Evolutionary conservation across 495 filamentous ascomycete species (phyloP).

Genomic region (Opeltia flavorubescens): DNA sequence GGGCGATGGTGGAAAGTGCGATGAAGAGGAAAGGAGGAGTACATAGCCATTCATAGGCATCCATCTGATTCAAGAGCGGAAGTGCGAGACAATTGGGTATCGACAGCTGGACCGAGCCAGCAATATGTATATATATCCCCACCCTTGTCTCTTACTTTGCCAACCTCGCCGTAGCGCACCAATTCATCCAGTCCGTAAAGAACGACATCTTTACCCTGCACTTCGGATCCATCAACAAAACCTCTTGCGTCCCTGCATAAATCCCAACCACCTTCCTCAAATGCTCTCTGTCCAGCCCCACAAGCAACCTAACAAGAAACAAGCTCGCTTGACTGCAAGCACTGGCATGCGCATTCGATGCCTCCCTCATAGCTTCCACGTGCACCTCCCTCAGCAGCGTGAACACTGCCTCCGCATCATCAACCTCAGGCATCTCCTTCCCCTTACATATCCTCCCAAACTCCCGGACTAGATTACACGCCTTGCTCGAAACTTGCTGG

Average conservation of each 20-base stretch:
- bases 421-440: slow-evolving; percentile 27
- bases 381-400: slow-evolving; percentile 54
- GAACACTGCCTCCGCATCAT: slow-evolving; percentile 29
- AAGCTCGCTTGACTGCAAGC: slow-evolving; percentile 51
- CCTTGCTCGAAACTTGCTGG: slow-evolving; percentile 61
- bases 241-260: slow-evolving; percentile 42
- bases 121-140: not conserved
- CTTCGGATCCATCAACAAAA: slow-evolving; percentile 39
- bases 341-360: slow-evolving; percentile 37
- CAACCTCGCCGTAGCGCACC: slow-evolving; percentile 35
- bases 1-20: slow-evolving; percentile 41
- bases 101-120: not conserved
- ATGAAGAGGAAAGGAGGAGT: not conserved
- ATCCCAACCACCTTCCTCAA: slow-evolving; percentile 37
- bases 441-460: slow-evolving; percentile 59
- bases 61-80: not conserved
- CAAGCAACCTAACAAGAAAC: slow-evolving; percentile 45
- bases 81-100: not conserved
- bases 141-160: not conserved
- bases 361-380: slow-evolving; percentile 51
- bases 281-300: slow-evolving; percentile 32
- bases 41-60: not conserved
- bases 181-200: slow-evolving; percentile 57
- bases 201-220: slow-evolving; percentile 44
- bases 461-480: slow-evolving; percentile 48